Evolutionary conservation across 768 basidiomycete species (phyloP).

Genomic region (Lactarius akahatsu): DNA sequence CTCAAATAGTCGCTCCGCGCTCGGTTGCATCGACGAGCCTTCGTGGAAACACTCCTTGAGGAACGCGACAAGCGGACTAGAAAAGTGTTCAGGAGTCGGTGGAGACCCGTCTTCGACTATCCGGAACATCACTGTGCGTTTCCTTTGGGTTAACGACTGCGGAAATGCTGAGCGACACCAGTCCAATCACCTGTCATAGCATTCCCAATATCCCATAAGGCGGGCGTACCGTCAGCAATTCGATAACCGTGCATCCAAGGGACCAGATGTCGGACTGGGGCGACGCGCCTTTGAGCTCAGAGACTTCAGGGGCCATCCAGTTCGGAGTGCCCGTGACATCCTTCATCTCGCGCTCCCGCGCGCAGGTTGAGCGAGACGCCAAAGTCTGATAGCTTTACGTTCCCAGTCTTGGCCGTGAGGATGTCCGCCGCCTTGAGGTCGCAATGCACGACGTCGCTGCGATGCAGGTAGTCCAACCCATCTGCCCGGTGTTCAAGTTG

Average conservation of each 20-base stretch:
- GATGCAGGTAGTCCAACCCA: slow-evolving; percentile 93
- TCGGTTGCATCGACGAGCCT: slow-evolving; percentile 83
- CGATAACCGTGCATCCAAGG: no score
- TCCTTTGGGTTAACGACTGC: not conserved
- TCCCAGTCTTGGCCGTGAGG: slow-evolving; percentile 96
- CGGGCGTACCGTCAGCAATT: slow-evolving; percentile 88
- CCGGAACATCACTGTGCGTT: slow-evolving; percentile 81
- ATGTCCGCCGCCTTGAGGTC: slow-evolving; percentile 99
- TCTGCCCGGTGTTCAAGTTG: slow-evolving; percentile 91
- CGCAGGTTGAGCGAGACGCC: no score
- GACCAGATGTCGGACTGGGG: no score
- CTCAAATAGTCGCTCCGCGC: slow-evolving; percentile 81
- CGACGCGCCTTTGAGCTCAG: no score
- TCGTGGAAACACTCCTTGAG: slow-evolving; percentile 85
- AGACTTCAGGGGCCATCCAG: no score
- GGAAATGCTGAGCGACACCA: not conserved
- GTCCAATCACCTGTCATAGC: slow-evolving; percentile 73
- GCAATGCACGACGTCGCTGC: slow-evolving; percentile 89
- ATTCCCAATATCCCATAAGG: slow-evolving; percentile 90
- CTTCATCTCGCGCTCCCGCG: no score
- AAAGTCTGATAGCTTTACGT: no score
- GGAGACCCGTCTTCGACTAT: slow-evolving; percentile 94
- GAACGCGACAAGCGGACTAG: slow-evolving; percentile 76
- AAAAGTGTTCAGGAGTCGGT: slow-evolving; percentile 78
- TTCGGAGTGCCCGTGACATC: no score